These are phyloP conservation scores for Rehmannia glutinosa DNA, from an alignment of 257 asterid genomes.

Conservation along the genomic window DNA sequence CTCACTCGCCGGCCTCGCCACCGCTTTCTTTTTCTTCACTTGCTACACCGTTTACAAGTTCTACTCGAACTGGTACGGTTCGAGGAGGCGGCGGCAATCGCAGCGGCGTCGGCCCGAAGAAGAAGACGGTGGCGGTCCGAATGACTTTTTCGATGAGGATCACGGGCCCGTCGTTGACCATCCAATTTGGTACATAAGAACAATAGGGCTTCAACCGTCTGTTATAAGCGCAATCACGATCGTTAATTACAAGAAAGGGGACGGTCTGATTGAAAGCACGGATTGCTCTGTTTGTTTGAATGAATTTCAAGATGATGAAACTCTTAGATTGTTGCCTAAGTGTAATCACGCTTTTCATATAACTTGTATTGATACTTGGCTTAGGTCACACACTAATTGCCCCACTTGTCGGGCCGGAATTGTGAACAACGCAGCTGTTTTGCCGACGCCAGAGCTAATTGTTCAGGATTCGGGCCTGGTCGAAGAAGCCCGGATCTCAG, in stretches of 20 bases:
- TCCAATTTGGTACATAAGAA: slow-evolving; percentile 77
- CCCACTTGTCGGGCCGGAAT: slow-evolving; percentile 78
- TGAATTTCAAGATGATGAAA: slow-evolving; percentile 68
- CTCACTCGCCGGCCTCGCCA: slow-evolving; percentile 37
- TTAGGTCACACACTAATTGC: slow-evolving; percentile 73
- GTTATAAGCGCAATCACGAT: slow-evolving; percentile 55
- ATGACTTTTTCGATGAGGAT: slow-evolving; percentile 35
- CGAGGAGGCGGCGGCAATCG: not conserved
- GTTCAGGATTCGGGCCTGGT: slow-evolving; percentile 17
- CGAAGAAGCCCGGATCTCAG: slow-evolving; percentile 29
- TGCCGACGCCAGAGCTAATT: slow-evolving; percentile 3
- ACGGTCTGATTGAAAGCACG: slow-evolving; percentile 59
- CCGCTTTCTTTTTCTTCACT: slow-evolving; percentile 34
- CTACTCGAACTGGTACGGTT: not conserved
- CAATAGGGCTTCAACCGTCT: slow-evolving; percentile 61
- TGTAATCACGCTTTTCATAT: slow-evolving; percentile 86
- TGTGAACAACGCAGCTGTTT: not conserved
- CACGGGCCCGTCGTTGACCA: slow-evolving; percentile 60
- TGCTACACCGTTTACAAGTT: slow-evolving; percentile 43
- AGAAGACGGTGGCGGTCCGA: slow-evolving; percentile 15
- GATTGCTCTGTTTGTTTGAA: slow-evolving; percentile 79
- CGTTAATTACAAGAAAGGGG: slow-evolving; percentile 52
- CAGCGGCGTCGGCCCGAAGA: slow-evolving; percentile 18
- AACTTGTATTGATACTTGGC: slow-evolving; percentile 85
- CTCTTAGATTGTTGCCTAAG: slow-evolving; percentile 58